These are phyloP conservation scores for Inonotus obliquus DNA, from an alignment of 1,284 basidiomycete genomes.

Conservation along the genomic window DNA sequence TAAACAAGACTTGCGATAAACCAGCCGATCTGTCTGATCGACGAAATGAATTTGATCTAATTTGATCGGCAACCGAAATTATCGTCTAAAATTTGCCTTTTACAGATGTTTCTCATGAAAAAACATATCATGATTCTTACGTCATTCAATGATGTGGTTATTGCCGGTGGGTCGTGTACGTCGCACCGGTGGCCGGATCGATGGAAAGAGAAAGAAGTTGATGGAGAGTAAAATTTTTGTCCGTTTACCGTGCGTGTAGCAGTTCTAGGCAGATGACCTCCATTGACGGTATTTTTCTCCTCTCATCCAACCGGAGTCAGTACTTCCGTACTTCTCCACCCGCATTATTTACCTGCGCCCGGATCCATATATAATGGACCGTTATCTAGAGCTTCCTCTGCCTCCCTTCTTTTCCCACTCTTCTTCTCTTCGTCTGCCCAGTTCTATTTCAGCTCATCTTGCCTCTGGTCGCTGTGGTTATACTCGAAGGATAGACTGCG, in stretches of 20 bases:
- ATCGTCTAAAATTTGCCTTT: background rate
- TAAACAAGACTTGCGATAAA: too few relatives aligned
- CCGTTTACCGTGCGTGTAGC: background rate
- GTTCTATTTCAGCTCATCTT: too few relatives aligned
- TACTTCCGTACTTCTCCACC: background rate
- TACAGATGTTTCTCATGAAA: background rate
- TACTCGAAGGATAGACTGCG: too few relatives aligned
- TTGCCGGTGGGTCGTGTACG: background rate
- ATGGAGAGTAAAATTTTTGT: background rate
- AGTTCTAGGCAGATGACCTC: background rate
- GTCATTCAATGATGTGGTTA: background rate
- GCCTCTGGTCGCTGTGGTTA: too few relatives aligned
- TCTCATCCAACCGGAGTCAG: too few relatives aligned
- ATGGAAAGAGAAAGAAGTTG: background rate
- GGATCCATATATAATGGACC: background rate
- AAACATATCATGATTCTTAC: background rate
- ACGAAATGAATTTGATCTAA: background rate
- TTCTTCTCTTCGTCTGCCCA: too few relatives aligned
- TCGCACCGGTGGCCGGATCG: background rate
- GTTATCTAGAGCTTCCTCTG: background rate
- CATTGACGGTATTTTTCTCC: background rate
- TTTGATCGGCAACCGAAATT: background rate
- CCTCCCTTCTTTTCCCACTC: background rate
- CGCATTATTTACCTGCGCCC: background rate
- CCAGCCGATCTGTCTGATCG: background rate